Conservation (phyloP, 768 basidiomycete species). For the Hericium erinaceus region DNA sequence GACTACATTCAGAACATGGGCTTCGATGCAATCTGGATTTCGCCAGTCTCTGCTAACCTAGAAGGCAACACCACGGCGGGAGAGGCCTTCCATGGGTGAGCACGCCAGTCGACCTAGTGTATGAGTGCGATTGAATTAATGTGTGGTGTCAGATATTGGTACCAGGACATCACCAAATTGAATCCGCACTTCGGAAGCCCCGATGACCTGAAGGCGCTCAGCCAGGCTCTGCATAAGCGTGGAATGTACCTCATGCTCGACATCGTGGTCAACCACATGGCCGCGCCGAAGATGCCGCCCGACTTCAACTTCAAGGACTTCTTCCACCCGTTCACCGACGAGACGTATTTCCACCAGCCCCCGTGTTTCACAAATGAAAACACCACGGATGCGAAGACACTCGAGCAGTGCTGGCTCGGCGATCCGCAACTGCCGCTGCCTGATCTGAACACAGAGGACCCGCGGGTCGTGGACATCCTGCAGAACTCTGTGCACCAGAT, state of each 20-base stretch:
- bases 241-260: conserved; percentile 57
- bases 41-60: conserved; percentile 42
- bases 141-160: conserved; percentile 35
- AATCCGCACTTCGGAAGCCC: conserved; percentile 46
- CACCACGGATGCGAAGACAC: conserved; percentile 32
- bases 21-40: conserved; percentile 52
- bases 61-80: conserved; percentile 41
- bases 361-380: conserved; percentile 31
- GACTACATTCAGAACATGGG: conserved; percentile 60
- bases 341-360: conserved; percentile 29
- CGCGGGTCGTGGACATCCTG: conserved; percentile 32
- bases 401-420: conserved; percentile 55
- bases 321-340: conserved; percentile 25
- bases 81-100: conserved; percentile 48
- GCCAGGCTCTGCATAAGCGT: conserved; percentile 36
- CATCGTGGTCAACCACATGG: conserved; percentile 56
- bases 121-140: not conserved
- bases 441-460: conserved; percentile 48
- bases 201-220: conserved; percentile 41
- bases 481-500: conserved; percentile 40
- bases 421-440: conserved; percentile 42
- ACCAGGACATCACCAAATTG: conserved; percentile 34
- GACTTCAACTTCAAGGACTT: conserved; percentile 14
- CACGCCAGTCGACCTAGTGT: not conserved
- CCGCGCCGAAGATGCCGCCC: conserved; percentile 22